A percentile compares a stretch with the other conserved stretches of the same genome.
These are phyloP conservation scores for Selenicereus undatus DNA, from an alignment of 148 eudicot species.

Conservation along the genomic window DNA sequence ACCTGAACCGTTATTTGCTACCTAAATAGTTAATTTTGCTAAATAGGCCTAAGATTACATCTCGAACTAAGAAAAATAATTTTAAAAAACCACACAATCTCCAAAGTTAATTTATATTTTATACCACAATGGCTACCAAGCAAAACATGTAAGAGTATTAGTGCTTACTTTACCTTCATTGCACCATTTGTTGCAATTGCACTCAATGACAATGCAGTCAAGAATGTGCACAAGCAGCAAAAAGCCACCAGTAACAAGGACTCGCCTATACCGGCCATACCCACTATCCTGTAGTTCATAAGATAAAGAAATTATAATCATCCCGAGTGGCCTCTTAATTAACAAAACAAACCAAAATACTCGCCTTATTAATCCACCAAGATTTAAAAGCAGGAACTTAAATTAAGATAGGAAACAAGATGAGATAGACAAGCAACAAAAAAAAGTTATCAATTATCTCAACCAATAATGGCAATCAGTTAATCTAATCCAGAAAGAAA, in stretches of 20 bases:
- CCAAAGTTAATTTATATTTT: neutral
- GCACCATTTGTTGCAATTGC: slow-evolving; percentile 99
- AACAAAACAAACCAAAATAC: neutral
- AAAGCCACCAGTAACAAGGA: slow-evolving; percentile 76
- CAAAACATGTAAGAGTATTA: neutral
- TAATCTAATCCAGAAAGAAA: neutral
- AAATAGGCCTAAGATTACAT: too few species aligned
- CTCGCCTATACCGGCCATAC: slow-evolving; percentile 96
- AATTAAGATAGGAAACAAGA: slow-evolving; percentile 3
- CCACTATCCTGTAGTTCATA: slow-evolving; percentile 81
- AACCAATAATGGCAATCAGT: neutral
- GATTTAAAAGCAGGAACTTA: neutral
- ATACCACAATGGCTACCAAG: neutral
- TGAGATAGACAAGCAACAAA: neutral
- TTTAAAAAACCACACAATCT: too few species aligned
- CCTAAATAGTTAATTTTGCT: too few species aligned
- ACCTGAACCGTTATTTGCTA: too few species aligned
- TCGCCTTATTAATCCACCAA: neutral
- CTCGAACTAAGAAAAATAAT: too few species aligned
- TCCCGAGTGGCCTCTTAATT: neutral
- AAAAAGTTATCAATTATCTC: neutral
- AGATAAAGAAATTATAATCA: slow-evolving; percentile 10
- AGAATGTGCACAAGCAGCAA: slow-evolving; percentile 89
- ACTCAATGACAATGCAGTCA: slow-evolving; percentile 91
- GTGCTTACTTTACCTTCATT: slow-evolving; percentile 71